Evolutionary conservation across 106 monocot species (phyloP).

Genomic region (Apostasia ramifera): DNA sequence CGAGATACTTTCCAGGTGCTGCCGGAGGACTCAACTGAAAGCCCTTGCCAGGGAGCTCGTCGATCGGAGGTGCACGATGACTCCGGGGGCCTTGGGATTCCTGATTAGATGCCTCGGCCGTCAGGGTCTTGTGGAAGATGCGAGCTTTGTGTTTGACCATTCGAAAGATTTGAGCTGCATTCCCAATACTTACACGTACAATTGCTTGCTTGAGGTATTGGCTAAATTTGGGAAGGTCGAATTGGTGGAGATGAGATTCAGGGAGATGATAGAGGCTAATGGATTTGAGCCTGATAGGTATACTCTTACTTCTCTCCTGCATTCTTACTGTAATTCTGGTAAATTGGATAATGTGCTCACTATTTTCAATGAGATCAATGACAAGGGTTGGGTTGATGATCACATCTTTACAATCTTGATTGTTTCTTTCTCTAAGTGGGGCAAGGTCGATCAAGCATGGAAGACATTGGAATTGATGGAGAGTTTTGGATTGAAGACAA

Average conservation of each 20-base stretch:
- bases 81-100: slow-evolving; percentile 65
- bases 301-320: slow-evolving; percentile 58
- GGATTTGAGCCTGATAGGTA: slow-evolving; percentile 57
- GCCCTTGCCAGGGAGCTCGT: slow-evolving; percentile 36
- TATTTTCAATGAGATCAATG: slow-evolving; percentile 40
- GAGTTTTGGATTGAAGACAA: slow-evolving; percentile 28
- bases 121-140: slow-evolving; percentile 40
- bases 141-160: slow-evolving; percentile 34
- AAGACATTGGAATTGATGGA: slow-evolving; percentile 53
- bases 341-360: slow-evolving; percentile 31
- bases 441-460: slow-evolving; percentile 44
- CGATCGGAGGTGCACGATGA: slow-evolving; percentile 35
- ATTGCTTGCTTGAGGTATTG: slow-evolving; percentile 71
- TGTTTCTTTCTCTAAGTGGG: slow-evolving; percentile 67
- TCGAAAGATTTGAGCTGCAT: slow-evolving; percentile 37
- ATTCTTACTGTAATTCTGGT: slow-evolving; percentile 56
- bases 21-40: slow-evolving; percentile 18
- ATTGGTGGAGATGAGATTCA: slow-evolving; percentile 34
- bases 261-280: slow-evolving; percentile 33
- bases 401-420: slow-evolving; percentile 50
- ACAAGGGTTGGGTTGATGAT: slow-evolving; percentile 51
- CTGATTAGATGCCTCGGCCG: slow-evolving; percentile 63
- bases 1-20: slow-evolving; percentile 32
- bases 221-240: slow-evolving; percentile 41
- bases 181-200: slow-evolving; percentile 66